phyloP scores from a whole-genome alignment of 1,284 basidiomycete genomes.

The Trametes polyzona region DNA sequence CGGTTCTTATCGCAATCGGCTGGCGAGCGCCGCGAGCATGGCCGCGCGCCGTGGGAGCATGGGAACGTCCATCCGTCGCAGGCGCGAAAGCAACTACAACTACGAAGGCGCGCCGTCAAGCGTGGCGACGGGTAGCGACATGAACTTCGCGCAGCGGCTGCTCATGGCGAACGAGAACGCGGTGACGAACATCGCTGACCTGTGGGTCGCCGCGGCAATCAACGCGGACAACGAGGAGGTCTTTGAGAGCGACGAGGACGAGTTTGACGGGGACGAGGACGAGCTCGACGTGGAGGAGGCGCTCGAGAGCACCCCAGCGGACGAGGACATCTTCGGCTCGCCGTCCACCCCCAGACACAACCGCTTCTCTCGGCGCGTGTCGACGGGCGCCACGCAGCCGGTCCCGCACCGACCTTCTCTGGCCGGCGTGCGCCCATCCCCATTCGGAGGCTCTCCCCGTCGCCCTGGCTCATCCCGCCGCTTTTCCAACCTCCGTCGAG shows the following conservation, averaged over 20 bases:
- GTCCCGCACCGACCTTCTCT: constrained; percentile 20
- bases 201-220: constrained; percentile 94
- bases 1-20: constrained; percentile 54
- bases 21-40: constrained; percentile 44
- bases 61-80: constrained; percentile 47
- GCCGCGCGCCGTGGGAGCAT: constrained; percentile 52
- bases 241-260: constrained; percentile 48
- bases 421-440: constrained; percentile 16
- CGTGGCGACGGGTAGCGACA: constrained; percentile 48
- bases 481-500: constrained; percentile 24
- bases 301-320: constrained; percentile 37
- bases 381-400: constrained; percentile 8
- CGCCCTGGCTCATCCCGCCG: constrained; percentile 24
- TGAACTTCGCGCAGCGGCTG: constrained; percentile 89
- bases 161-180: constrained; percentile 91
- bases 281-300: constrained; percentile 13
- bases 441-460: constrained; percentile 26
- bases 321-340: constrained; percentile 36
- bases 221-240: constrained; percentile 85
- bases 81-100: constrained; percentile 52
- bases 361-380: constrained; percentile 30
- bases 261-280: constrained; percentile 24
- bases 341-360: constrained; percentile 28
- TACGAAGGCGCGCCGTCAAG: constrained; percentile 39
- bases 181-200: constrained; percentile 86